Base-by-base conservation (phyloP, 805 yeast genomes). In the Kodamaea neixiangensis region DNA sequence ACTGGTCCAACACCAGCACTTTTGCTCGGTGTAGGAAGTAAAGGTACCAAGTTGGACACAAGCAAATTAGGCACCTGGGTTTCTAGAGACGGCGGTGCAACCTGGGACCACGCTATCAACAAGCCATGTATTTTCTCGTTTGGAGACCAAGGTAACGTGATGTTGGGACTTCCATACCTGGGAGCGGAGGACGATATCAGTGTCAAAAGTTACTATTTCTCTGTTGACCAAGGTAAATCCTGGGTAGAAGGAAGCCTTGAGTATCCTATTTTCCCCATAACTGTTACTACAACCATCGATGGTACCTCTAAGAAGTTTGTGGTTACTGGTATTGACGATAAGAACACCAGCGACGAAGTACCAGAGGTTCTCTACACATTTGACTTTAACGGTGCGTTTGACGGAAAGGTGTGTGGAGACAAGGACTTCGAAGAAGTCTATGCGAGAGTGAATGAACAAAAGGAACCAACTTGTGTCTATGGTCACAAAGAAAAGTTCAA, bases 71-170 rank as follows among this genome's bases (percentile, higher is more conserved):
- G 58, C 34, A 82, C 94, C 1, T 90, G 73, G 62, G 62, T 88
- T 6, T 86, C 96, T 0, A 71, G 86, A 50, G 90, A 89, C 69
- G 91, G 89, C 20, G 96, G 97, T 21, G 60, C 74, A n/a, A 71
- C 86, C 0, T 89, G 96, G 96, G 66, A 68, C 21, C 63, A 71
- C 49, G 79, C 83, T 1, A 58, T 82, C 11, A 80, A 81, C 20
- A 77, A 74, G 40, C 80, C 88, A 2, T 73, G 80, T 35, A 53
- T 74, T 2, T 81, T 79, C 54, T 76, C 83, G 1, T 83, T 82
- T 68, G 96, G 93, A 44, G 96, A 89, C 65, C 81, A 79, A 52
- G 97, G 96, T 31, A 87, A 89, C 59, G 65, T 89, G 9, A 77
- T 88, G 14, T 65, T 86, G 2, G 86, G 89, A 1, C 65, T 81